Percentiles rank a stretch among this genome's conserved stretches.
Evolutionary conservation across 2,329 filamentous ascomycete species (phyloP).

Genomic region (Metarhizium humberi): DNA sequence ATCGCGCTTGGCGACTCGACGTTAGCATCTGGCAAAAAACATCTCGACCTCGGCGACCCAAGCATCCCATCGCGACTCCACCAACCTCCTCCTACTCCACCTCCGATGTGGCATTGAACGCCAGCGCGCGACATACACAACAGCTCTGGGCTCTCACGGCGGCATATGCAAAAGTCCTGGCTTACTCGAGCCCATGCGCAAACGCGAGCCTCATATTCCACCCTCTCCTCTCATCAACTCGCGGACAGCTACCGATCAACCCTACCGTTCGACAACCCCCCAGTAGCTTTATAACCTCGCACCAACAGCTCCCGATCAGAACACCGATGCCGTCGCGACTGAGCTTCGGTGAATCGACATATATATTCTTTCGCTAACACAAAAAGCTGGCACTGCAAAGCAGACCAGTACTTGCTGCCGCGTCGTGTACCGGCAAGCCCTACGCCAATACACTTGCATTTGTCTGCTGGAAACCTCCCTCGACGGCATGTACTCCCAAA

Average conservation of each 20-base stretch:
- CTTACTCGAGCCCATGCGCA: slow-evolving; percentile 25
- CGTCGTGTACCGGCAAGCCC: slow-evolving; percentile 20
- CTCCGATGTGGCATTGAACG: slow-evolving; percentile 20
- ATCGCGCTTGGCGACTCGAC: neutral
- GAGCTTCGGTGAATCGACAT: slow-evolving; percentile 9
- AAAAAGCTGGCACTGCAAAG: slow-evolving; percentile 11
- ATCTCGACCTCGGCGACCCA: slow-evolving; percentile 1
- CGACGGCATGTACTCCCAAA: slow-evolving; percentile 63
- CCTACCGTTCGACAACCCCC: slow-evolving; percentile 8
- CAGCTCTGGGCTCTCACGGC: slow-evolving; percentile 8
- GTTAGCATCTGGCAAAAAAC: neutral
- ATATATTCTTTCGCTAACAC: neutral
- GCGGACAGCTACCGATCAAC: slow-evolving; percentile 18
- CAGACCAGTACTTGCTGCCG: slow-evolving; percentile 13
- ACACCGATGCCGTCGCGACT: slow-evolving; percentile 16
- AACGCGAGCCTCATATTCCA: slow-evolving; percentile 25
- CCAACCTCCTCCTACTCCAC: slow-evolving; percentile 8
- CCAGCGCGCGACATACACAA: slow-evolving; percentile 4
- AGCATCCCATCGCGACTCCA: slow-evolving; percentile 5
- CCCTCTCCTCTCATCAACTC: slow-evolving; percentile 22
- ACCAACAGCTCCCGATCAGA: slow-evolving; percentile 4
- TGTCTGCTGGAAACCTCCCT: slow-evolving; percentile 10
- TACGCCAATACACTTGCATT: slow-evolving; percentile 6
- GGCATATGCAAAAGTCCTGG: slow-evolving; percentile 12
- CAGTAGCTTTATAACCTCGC: slow-evolving; percentile 1